Percentiles rank a stretch among this genome's conserved stretches.
These are phyloP conservation scores for Nicotiana noctiflora DNA, from an alignment of 257 asterid genomes.

Conservation along the genomic window DNA sequence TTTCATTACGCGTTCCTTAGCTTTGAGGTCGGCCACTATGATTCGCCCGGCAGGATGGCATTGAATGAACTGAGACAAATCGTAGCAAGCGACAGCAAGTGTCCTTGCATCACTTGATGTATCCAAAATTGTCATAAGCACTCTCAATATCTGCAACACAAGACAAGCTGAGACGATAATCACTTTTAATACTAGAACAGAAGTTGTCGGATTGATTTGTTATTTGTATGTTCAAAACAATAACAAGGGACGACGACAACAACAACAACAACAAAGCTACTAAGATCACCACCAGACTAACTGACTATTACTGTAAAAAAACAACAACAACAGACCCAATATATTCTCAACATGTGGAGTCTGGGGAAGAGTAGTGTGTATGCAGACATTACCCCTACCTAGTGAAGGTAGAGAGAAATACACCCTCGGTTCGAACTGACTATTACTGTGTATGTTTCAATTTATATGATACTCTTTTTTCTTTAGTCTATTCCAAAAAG, in stretches of 20 bases:
- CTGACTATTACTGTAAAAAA: too few species aligned
- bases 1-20: constrained; percentile 93
- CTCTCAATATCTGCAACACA: constrained; percentile 68
- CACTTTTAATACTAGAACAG: not conserved
- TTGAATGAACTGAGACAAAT: constrained; percentile 89
- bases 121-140: constrained; percentile 78
- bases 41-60: constrained; percentile 87
- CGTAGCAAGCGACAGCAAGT: constrained; percentile 89
- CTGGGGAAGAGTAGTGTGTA: too few species aligned
- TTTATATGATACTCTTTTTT: too few species aligned
- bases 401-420: too few species aligned
- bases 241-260: not conserved
- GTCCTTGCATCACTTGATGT: constrained; percentile 73
- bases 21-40: constrained; percentile 81
- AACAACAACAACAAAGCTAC: not conserved
- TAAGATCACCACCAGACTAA: not conserved
- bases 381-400: too few species aligned
- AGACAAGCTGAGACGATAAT: not conserved
- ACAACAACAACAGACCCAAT: too few species aligned
- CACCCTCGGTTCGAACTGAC: too few species aligned
- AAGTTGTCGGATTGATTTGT: not conserved
- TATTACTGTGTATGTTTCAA: too few species aligned
- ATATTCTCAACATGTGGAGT: too few species aligned
- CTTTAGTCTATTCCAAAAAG: too few species aligned
- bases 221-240: not conserved